Conservation (phyloP, 495 filamentous ascomycete species). For the Diplogelasinospora grovesii region DNA sequence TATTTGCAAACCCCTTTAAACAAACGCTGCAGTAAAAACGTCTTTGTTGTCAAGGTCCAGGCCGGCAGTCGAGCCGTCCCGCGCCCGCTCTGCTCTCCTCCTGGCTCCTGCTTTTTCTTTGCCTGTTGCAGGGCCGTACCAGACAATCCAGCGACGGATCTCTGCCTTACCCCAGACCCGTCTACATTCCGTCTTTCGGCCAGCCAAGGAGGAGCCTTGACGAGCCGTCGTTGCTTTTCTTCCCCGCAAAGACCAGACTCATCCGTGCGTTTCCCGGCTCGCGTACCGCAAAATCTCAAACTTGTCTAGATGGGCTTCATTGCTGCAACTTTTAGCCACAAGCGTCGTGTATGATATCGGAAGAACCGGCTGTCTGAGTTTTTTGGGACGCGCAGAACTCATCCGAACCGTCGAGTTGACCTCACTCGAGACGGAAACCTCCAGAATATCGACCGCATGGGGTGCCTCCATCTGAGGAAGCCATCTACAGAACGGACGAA, state of each 20-base stretch:
- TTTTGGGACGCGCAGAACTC: too few species aligned
- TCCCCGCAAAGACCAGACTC: conserved; percentile 15
- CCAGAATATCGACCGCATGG: too few species aligned
- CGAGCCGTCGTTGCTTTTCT: conserved; percentile 1
- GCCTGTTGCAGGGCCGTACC: too few species aligned
- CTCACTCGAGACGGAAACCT: too few species aligned
- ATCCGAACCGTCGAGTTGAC: too few species aligned
- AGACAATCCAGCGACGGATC: neutral
- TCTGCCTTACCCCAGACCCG: conserved; percentile 1
- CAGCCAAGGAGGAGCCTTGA: too few species aligned
- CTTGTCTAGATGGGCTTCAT: neutral
- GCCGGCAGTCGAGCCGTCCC: conserved; percentile 24
- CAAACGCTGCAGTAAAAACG: neutral
- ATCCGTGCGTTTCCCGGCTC: neutral
- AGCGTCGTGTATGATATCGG: conserved; percentile 18
- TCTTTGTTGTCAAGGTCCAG: conserved; percentile 1
- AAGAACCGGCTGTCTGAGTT: conserved; percentile 12
- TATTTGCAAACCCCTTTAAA: too few species aligned
- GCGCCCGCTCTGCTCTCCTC: conserved; percentile 11
- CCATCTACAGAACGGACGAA: too few species aligned
- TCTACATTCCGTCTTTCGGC: conserved; percentile 14
- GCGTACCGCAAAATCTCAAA: neutral
- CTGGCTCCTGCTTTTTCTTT: conserved; percentile 10
- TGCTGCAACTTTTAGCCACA: neutral
- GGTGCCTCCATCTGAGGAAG: too few species aligned